phyloP scores from a whole-genome alignment of 352 stramenopile species.

The Peronospora destructor region DNA sequence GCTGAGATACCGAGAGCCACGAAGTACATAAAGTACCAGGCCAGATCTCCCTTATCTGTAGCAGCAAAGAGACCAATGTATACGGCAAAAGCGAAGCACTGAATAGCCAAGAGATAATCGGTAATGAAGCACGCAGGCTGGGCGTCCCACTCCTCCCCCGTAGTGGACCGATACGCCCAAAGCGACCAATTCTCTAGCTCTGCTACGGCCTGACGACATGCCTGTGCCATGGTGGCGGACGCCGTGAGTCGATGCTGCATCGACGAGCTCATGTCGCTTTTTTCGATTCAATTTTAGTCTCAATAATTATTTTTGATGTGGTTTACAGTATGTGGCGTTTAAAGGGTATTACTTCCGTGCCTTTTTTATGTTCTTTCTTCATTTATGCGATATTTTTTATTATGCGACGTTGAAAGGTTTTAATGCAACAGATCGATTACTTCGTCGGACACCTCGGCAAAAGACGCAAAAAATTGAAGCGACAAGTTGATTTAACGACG shows the following conservation, averaged over 20 bases:
- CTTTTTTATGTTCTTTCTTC: no score
- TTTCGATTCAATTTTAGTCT: neutral
- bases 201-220: constrained; percentile 54
- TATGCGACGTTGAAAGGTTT: neutral
- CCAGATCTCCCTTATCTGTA: constrained; percentile 39
- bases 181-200: constrained; percentile 76
- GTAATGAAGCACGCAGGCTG: constrained; percentile 86
- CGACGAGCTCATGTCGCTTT: neutral
- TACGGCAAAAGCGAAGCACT: constrained; percentile 76
- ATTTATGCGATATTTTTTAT: no score
- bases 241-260: constrained; percentile 22
- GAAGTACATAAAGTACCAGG: constrained; percentile 86
- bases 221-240: constrained; percentile 37
- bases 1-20: constrained; percentile 75
- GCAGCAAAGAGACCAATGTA: constrained; percentile 74
- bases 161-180: constrained; percentile 68
- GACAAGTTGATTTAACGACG: no score
- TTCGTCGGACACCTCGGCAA: neutral
- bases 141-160: constrained; percentile 78
- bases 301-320: no score
- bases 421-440: neutral
- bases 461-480: neutral
- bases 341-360: no score
- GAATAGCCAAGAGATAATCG: constrained; percentile 75
- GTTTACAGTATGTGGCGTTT: no score